These are phyloP conservation scores for Crataegus laevigata DNA, from an alignment of 306 rosid genomes.

Conservation along the genomic window DNA sequence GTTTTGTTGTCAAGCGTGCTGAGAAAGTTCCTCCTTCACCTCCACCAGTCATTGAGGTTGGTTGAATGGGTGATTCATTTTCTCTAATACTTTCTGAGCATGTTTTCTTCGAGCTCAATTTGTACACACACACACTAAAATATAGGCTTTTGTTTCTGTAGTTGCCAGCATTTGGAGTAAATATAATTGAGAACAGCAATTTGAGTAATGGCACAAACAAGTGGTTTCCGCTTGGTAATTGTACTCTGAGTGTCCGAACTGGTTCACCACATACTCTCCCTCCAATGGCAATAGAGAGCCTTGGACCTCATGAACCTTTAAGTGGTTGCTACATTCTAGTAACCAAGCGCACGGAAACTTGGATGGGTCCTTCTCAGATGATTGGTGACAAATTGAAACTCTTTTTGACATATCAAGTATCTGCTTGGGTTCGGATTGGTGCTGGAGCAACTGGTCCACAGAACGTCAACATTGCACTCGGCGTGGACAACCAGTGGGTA, in stretches of 20 bases:
- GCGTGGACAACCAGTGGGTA: slow-evolving; percentile 90
- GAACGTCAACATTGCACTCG: slow-evolving; percentile 56
- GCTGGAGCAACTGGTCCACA: slow-evolving; percentile 65
- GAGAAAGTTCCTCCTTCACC: slow-evolving; percentile 64
- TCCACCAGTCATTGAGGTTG: slow-evolving; percentile 62
- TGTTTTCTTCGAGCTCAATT: slow-evolving; percentile 9
- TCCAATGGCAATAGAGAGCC: slow-evolving; percentile 93
- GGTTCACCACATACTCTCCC: slow-evolving; percentile 87
- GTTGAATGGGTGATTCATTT: slow-evolving; percentile 7
- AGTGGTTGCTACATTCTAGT: slow-evolving; percentile 67
- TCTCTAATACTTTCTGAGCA: not conserved
- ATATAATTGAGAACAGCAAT: slow-evolving; percentile 72
- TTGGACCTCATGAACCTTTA: slow-evolving; percentile 63
- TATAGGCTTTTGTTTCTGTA: slow-evolving; percentile 26
- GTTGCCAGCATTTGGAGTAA: slow-evolving; percentile 65
- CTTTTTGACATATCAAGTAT: slow-evolving; percentile 77
- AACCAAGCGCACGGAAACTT: slow-evolving; percentile 79
- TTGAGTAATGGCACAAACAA: slow-evolving; percentile 58
- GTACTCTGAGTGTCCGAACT: slow-evolving; percentile 56
- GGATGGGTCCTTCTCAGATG: slow-evolving; percentile 97
- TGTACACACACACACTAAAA: slow-evolving; percentile 3
- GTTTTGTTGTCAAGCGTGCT: slow-evolving; percentile 73
- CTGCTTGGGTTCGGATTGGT: slow-evolving; percentile 81
- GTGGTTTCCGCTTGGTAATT: slow-evolving; percentile 86
- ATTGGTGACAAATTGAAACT: slow-evolving; percentile 74